phyloP scores from a whole-genome alignment of 2,329 filamentous ascomycete genomes.

The Xylariaceae sp. region DNA sequence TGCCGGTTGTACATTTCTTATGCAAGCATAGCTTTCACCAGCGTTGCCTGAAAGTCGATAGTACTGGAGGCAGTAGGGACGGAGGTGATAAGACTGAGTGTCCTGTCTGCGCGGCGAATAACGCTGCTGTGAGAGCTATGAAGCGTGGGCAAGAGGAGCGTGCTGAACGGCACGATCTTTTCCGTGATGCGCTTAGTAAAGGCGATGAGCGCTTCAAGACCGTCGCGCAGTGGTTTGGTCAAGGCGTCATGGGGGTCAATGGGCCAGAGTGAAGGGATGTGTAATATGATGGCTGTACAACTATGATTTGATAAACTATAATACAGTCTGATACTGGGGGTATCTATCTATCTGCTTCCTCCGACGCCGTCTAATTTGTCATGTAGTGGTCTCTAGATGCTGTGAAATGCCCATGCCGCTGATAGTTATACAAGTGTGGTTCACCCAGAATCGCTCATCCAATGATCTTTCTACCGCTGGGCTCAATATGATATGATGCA shows the following conservation, averaged over 20 bases:
- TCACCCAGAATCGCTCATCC: neutral
- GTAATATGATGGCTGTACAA: neutral
- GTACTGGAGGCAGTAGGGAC: constrained; percentile 39
- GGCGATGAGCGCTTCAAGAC: constrained; percentile 88
- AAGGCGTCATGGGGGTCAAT: constrained; percentile 76
- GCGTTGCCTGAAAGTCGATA: constrained; percentile 72
- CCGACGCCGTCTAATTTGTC: neutral
- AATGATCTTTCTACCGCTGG: neutral
- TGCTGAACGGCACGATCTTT: constrained; percentile 86
- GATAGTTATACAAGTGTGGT: neutral
- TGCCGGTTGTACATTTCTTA: constrained; percentile 93
- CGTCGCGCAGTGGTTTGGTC: constrained; percentile 91
- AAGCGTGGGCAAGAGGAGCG: constrained; percentile 85
- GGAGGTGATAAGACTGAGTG: constrained; percentile 75
- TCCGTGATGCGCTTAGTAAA: constrained; percentile 75
- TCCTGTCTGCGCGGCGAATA: constrained; percentile 82
- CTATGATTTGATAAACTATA: constrained; percentile 7
- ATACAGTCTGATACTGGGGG: constrained; percentile 5
- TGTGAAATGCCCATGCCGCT: neutral
- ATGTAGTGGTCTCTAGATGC: neutral
- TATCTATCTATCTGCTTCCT: constrained; percentile 13
- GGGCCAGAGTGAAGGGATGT: constrained; percentile 23
- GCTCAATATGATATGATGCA: neutral
- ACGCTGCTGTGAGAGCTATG: constrained; percentile 88
- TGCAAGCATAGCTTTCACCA: constrained; percentile 98